Percentiles rank a stretch among this genome's conserved stretches.
These are phyloP conservation scores for Candida peoriensis DNA, from an alignment of 805 yeast genomes.

Conservation along the genomic window DNA sequence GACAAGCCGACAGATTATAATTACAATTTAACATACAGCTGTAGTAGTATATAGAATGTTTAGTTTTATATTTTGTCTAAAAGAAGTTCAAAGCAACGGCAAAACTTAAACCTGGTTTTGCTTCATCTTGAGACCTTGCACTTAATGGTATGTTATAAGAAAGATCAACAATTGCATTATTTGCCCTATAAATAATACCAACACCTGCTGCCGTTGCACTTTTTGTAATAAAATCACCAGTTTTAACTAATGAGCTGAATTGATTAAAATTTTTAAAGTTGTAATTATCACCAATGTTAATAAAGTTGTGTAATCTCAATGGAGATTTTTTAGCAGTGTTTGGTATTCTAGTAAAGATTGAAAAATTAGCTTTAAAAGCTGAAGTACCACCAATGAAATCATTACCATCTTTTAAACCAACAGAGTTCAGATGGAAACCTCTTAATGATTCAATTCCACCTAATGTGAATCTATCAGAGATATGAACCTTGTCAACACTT, in stretches of 20 bases:
- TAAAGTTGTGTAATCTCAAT: slow-evolving; percentile 56
- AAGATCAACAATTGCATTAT: slow-evolving; percentile 50
- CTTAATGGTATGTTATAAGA: slow-evolving; percentile 51
- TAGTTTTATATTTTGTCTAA: slow-evolving; percentile 2
- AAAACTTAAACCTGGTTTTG: slow-evolving; percentile 52
- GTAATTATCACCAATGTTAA: slow-evolving; percentile 51
- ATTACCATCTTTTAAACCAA: slow-evolving; percentile 43
- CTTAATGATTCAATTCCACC: slow-evolving; percentile 62
- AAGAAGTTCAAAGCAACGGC: slow-evolving; percentile 43
- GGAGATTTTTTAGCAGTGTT: slow-evolving; percentile 38
- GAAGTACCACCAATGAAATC: slow-evolving; percentile 56
- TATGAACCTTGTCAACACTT: slow-evolving; percentile 39
- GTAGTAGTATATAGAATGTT: background rate
- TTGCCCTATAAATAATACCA: slow-evolving; percentile 49
- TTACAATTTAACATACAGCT: too few relatives aligned
- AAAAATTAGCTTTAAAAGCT: slow-evolving; percentile 43
- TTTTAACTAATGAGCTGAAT: slow-evolving; percentile 13
- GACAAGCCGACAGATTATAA: too few relatives aligned
- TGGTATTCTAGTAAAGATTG: slow-evolving; percentile 52
- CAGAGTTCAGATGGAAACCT: slow-evolving; percentile 58
- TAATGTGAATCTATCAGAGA: slow-evolving; percentile 66
- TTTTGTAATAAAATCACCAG: slow-evolving; percentile 20
- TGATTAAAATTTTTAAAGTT: slow-evolving; percentile 15
- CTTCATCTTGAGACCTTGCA: slow-evolving; percentile 36
- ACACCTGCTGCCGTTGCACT: slow-evolving; percentile 44